A percentile compares a stretch with the other conserved stretches of the same genome.
phyloP scores from a whole-genome alignment of 108 stramenopile genomes.

The Skeletonema potamos region DNA sequence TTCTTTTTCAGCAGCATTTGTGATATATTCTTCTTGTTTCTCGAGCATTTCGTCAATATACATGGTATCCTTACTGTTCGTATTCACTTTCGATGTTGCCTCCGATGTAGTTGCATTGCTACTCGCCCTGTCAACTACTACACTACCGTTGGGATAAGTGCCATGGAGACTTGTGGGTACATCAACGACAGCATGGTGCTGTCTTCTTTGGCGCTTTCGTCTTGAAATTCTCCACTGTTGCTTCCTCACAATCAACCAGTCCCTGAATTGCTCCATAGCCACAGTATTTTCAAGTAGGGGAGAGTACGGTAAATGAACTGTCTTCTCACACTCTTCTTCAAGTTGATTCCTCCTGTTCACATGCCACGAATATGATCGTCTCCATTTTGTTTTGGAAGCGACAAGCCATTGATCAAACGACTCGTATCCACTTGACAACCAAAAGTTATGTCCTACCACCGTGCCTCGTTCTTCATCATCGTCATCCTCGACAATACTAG shows the following conservation, averaged over 20 bases:
- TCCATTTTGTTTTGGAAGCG: constrained; percentile 52
- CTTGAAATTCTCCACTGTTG: constrained; percentile 67
- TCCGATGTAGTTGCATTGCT: background rate
- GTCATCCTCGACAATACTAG: background rate
- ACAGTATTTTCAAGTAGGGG: background rate
- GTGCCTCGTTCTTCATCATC: constrained; percentile 7
- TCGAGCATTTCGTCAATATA: constrained; percentile 72
- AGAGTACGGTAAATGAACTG: constrained; percentile 50
- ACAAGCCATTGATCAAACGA: constrained; percentile 64
- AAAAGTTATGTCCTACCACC: constrained; percentile 60
- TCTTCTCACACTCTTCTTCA: constrained; percentile 62
- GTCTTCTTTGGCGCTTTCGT: constrained; percentile 57
- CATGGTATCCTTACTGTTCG: constrained; percentile 36
- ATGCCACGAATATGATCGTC: constrained; percentile 65
- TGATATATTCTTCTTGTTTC: constrained; percentile 43
- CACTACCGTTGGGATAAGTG: background rate
- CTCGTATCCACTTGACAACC: constrained; percentile 56
- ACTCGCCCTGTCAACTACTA: background rate
- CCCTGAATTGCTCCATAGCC: constrained; percentile 28
- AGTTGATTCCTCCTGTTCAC: constrained; percentile 47
- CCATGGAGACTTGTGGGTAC: background rate
- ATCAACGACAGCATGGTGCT: background rate
- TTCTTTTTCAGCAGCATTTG: background rate
- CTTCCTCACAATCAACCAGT: constrained; percentile 70
- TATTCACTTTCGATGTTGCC: background rate